These are phyloP conservation scores for Fomitiporia mediterranea DNA, from an alignment of 1,284 basidiomycete genomes.

Conservation along the genomic window DNA sequence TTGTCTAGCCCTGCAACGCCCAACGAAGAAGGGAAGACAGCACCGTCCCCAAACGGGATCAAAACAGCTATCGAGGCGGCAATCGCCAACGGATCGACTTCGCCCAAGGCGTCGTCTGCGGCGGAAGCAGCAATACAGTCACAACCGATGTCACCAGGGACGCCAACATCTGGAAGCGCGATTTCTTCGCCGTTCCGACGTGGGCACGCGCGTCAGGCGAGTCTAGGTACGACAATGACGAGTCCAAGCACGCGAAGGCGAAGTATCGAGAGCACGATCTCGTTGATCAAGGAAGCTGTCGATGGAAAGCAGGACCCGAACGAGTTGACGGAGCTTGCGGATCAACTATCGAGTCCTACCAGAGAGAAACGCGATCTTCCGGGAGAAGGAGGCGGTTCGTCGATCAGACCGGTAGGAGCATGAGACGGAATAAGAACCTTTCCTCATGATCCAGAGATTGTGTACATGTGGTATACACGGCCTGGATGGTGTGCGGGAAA, in stretches of 20 bases:
- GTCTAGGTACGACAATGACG: conserved; percentile 94
- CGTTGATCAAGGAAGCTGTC: conserved; percentile 86
- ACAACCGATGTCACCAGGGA: conserved; percentile 30
- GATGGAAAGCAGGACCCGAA: conserved; percentile 48
- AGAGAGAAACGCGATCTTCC: conserved; percentile 5
- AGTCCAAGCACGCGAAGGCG: conserved; percentile 90
- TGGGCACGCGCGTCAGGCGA: conserved; percentile 83
- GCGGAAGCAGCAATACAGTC: conserved; percentile 23
- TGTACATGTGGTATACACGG: no score
- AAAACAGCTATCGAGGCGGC: conserved; percentile 47
- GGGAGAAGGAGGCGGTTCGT: neutral
- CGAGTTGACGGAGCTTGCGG: conserved; percentile 23
- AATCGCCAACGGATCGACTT: conserved; percentile 36
- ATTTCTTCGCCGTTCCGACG: conserved; percentile 50
- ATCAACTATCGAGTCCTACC: conserved; percentile 20
- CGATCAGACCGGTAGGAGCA: neutral
- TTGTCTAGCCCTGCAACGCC: conserved; percentile 48
- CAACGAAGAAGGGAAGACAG: conserved; percentile 38
- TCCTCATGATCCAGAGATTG: neutral
- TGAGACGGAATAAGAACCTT: neutral
- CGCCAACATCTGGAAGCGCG: conserved; percentile 31
- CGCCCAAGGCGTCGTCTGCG: conserved; percentile 31
- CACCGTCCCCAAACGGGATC: conserved; percentile 49
- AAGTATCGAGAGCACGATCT: conserved; percentile 94
- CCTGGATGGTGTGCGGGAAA: no score